Evolutionary conservation across 2,329 filamentous ascomycete species (phyloP).

Genomic region (Aspergillus aculeatinus): DNA sequence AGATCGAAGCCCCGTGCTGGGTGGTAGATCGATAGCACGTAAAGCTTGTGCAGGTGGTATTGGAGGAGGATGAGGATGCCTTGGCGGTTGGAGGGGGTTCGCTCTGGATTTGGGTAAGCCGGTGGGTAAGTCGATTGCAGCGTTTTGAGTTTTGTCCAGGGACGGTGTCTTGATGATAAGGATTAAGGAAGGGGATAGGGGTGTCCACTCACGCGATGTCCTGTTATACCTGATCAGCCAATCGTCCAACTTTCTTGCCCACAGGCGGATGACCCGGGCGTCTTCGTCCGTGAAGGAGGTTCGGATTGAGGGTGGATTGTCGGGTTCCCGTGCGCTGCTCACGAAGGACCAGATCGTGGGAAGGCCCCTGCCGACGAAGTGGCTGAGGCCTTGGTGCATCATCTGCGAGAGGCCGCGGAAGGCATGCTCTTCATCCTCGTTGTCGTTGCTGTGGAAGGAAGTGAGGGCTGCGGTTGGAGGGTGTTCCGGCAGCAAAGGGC

Average conservation of each 20-base stretch:
- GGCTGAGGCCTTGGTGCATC: constrained; percentile 32
- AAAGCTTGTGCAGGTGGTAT: constrained; percentile 33
- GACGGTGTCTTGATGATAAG: too few relatives aligned
- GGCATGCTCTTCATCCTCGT: constrained; percentile 24
- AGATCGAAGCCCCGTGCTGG: constrained; percentile 31
- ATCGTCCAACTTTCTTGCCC: constrained; percentile 30
- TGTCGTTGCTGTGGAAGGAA: constrained; percentile 6
- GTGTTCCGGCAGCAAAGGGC: constrained; percentile 28
- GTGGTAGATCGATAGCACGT: constrained; percentile 32
- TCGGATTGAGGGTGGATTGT: constrained; percentile 10
- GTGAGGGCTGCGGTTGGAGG: constrained; percentile 23
- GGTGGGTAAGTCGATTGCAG: too few relatives aligned
- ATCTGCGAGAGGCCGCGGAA: constrained; percentile 30
- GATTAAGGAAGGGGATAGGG: too few relatives aligned
- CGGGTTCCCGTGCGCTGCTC: constrained; percentile 21
- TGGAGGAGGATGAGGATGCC: constrained; percentile 33
- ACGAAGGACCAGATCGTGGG: constrained; percentile 32
- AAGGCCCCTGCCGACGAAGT: constrained; percentile 30
- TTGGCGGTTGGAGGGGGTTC: constrained; percentile 29
- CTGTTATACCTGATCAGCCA: constrained; percentile 33
- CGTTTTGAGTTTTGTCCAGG: too few relatives aligned
- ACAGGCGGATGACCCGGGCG: constrained; percentile 28
- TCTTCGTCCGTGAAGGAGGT: constrained; percentile 28
- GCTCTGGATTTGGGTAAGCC: constrained; percentile 15
- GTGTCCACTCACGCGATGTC: constrained; percentile 22